A percentile compares a stretch with the other conserved stretches of the same genome.
phyloP scores from a whole-genome alignment of 2,329 filamentous ascomycete species.

The Ceratocystis cacaofunesta region DNA sequence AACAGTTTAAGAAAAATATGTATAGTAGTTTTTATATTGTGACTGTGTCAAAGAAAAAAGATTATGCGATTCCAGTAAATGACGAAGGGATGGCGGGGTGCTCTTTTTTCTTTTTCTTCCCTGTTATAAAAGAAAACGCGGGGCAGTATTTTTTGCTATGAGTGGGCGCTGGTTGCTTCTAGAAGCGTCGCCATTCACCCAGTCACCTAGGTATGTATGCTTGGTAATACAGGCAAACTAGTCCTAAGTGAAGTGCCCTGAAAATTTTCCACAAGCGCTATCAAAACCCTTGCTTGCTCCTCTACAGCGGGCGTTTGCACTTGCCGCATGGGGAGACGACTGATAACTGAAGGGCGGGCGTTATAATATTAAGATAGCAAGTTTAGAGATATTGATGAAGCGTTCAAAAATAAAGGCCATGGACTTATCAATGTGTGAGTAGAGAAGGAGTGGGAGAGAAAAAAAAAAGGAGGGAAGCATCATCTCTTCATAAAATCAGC shows the following conservation, averaged over 20 bases:
- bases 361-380: no score
- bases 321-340: not conserved
- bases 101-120: not conserved
- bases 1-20: not conserved
- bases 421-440: not conserved
- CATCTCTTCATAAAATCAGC: slow-evolving; percentile 37
- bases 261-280: slow-evolving; percentile 10
- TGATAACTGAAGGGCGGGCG: not conserved
- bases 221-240: slow-evolving; percentile 1
- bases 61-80: slow-evolving; percentile 18
- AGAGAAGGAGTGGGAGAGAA: not conserved
- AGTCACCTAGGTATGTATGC: not conserved
- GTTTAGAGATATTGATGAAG: no score
- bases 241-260: slow-evolving; percentile 3
- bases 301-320: not conserved
- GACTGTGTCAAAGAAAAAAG: slow-evolving; percentile 3
- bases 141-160: not conserved
- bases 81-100: slow-evolving; percentile 17
- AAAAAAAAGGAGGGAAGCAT: not conserved
- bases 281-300: not conserved
- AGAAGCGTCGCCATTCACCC: not conserved
- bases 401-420: no score
- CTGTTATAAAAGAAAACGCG: slow-evolving; percentile 10
- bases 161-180: not conserved
- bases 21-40: not conserved